Evolutionary conservation across 345 rosid genomes (phyloP).

Genomic region (Eucalyptus marginata): DNA sequence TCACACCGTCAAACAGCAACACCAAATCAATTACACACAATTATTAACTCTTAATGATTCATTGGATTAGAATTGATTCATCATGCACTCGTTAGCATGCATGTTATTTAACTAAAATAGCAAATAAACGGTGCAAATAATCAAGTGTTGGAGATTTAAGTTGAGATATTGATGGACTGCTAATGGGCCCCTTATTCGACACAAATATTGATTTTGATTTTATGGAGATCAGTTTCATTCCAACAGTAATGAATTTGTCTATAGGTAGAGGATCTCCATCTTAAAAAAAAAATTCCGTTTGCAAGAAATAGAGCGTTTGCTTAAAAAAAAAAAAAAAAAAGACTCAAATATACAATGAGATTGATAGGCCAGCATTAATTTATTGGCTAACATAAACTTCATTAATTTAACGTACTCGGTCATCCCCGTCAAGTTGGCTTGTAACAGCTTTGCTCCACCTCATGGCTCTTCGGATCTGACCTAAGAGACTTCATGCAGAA

Average conservation of each 20-base stretch:
- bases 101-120: background rate
- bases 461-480: background rate
- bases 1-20: background rate
- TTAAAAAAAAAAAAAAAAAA: fast-evolving
- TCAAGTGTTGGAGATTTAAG: background rate
- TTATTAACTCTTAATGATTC: background rate
- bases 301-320: background rate
- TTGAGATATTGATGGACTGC: background rate
- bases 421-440: background rate
- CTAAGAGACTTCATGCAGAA: background rate
- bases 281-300: background rate
- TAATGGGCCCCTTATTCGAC: background rate
- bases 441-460: background rate
- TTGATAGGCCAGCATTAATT: background rate
- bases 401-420: background rate
- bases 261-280: background rate
- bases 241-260: background rate
- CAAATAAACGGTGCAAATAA: background rate
- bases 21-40: background rate
- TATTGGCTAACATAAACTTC: background rate
- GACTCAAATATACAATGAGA: background rate
- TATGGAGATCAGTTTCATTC: background rate
- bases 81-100: background rate
- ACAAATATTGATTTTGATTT: background rate
- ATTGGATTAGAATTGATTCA: background rate